Conservation (phyloP, 106 monocot species). For the Dactylorhiza incarnata region DNA sequence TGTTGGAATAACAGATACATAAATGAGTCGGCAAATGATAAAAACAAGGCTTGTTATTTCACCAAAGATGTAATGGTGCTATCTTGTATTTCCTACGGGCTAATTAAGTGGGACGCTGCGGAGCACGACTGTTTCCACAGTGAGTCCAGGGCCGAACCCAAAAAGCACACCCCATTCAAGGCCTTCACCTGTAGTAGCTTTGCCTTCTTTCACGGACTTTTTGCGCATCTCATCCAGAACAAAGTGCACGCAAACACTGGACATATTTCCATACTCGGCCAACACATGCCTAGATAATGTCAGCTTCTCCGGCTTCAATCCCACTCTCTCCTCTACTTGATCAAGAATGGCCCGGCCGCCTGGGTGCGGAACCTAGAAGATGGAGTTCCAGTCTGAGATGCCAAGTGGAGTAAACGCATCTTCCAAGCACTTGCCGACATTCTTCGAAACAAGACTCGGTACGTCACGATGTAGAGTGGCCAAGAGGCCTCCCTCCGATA, state of each 20-base stretch:
- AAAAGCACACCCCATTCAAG: conserved; percentile 8
- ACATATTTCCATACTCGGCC: conserved; percentile 6
- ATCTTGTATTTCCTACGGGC: background rate
- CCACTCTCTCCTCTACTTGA: background rate
- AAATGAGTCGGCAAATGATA: too few relatives aligned
- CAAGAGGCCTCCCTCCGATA: background rate
- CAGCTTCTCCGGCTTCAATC: background rate
- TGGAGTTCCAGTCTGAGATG: conserved; percentile 4
- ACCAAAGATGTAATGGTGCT: too few relatives aligned
- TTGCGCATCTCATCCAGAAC: background rate
- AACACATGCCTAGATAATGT: background rate
- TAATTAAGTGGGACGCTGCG: background rate
- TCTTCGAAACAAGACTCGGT: background rate
- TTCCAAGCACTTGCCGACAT: background rate
- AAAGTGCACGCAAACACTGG: conserved; percentile 1
- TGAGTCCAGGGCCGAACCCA: conserved; percentile 4
- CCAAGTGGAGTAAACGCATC: conserved; percentile 3
- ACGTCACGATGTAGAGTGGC: conserved; percentile 3
- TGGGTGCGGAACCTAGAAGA: background rate
- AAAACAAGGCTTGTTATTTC: too few relatives aligned
- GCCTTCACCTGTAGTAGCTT: conserved; percentile 1
- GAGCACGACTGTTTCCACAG: conserved; percentile 4
- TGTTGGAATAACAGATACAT: too few relatives aligned
- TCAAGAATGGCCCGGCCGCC: conserved; percentile 1
- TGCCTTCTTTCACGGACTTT: background rate